These are phyloP conservation scores for Globisporangium lucens DNA, from an alignment of 352 stramenopile genomes.

Conservation along the genomic window DNA sequence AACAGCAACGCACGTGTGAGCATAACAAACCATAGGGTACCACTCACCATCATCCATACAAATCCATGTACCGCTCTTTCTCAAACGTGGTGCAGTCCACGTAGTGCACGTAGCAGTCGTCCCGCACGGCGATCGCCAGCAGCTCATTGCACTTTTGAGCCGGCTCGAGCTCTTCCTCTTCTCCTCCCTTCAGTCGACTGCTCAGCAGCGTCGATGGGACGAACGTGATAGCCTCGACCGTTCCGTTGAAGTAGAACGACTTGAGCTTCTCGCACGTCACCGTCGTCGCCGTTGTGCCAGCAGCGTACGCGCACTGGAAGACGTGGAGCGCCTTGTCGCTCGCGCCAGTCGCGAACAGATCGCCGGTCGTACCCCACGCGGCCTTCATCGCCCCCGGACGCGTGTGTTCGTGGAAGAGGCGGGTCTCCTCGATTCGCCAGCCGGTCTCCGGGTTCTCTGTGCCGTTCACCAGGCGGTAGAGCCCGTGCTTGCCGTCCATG, in stretches of 20 bases:
- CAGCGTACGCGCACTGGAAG: constrained; percentile 39
- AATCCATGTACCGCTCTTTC: constrained; percentile 56
- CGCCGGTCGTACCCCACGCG: constrained; percentile 52
- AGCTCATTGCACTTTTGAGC: constrained; percentile 27
- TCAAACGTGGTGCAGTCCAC: constrained; percentile 75
- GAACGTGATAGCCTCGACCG: constrained; percentile 64
- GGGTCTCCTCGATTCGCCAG: constrained; percentile 42
- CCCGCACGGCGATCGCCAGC: constrained; percentile 61
- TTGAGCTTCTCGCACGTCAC: constrained; percentile 54
- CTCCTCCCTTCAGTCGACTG: background rate
- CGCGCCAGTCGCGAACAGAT: constrained; percentile 65
- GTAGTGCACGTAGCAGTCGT: constrained; percentile 87
- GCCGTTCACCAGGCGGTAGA: constrained; percentile 41
- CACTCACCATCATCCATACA: background rate
- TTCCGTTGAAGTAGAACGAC: constrained; percentile 86
- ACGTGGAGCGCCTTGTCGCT: constrained; percentile 77
- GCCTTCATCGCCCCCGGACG: constrained; percentile 64
- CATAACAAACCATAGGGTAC: background rate
- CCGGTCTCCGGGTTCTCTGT: constrained; percentile 16
- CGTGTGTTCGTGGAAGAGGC: constrained; percentile 66
- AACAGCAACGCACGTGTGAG: background rate
- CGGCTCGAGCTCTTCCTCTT: background rate
- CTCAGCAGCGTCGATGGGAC: constrained; percentile 21
- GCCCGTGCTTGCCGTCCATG: constrained; percentile 70
- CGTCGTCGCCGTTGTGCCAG: background rate